Evolutionary conservation across 768 basidiomycete species (phyloP), one percentile per base, ranked within the genome.

Genomic region (Suillus paluster): DNA sequence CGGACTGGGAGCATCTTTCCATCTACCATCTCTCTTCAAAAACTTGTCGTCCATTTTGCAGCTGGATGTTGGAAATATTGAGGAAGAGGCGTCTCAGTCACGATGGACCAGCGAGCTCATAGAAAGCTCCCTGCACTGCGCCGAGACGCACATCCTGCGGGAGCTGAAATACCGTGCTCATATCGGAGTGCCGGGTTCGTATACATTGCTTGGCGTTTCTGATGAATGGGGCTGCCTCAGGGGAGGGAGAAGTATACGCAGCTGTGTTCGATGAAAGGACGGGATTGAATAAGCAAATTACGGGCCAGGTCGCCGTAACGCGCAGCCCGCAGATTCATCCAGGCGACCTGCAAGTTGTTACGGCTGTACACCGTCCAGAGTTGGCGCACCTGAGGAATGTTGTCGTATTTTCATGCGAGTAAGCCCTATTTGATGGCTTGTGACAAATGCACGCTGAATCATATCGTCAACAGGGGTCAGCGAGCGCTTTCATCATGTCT

Each of bases 281-380:
- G 1, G 63, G 63, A 30, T 0, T 73, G 25, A 66, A 73, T 34
- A 0, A 69, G 25, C 62, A 68, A 41, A 73, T 82, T 36, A 70
- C 70, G 9, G 84, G 83, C 1, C 34, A 57, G 3, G 72, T 84
- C 1, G 71, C 80, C n/a, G 78, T 84, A 57, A 83, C 83, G 19
- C 73, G 84, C 4, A 81, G 80, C n/a, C 84, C 84, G 14, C 78
- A 83, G 53, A 82, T 84, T 57, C 84, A 85, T 58, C 84, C 83
- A 6, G 83, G 83, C 1, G 81, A 83, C 59, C 65, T 80, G 19
- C 78, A 79, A 58, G 65, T 73, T 4, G 82, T 81, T 19, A 72
- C 59, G 11, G 84, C 80, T 3, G 83, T 84, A 49, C 71, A 79
- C 45, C 71, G 64, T 39, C 70, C 69, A n/a, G 72, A 81, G 53